These are phyloP conservation scores for Thraustochytrium striatum DNA, from an alignment of 352 stramenopile species.

Conservation along the genomic window DNA sequence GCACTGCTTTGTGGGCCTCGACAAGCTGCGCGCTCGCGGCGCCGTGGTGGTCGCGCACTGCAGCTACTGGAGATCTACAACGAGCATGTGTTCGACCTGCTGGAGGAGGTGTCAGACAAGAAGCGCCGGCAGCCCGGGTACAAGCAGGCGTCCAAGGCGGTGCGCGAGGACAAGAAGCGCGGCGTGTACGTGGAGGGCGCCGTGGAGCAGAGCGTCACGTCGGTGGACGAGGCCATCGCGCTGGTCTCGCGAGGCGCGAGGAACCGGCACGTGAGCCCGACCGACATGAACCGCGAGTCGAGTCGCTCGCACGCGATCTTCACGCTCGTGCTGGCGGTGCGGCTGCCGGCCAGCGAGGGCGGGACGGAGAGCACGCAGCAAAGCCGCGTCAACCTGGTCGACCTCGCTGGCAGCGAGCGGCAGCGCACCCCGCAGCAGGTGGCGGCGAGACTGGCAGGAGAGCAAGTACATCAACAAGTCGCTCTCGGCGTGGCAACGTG, in stretches of 20 bases:
- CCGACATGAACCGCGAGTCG: conserved; percentile 92
- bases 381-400: conserved; percentile 43
- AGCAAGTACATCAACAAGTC: too few relatives aligned
- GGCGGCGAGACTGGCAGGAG: too few relatives aligned
- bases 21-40: conserved; percentile 15
- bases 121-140: too few relatives aligned
- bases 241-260: conserved; percentile 39
- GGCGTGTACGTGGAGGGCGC: conserved; percentile 65
- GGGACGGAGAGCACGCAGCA: conserved; percentile 63
- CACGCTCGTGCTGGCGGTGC: conserved; percentile 81
- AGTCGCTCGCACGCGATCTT: conserved; percentile 95
- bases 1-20: conserved; percentile 50
- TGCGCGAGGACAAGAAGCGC: conserved; percentile 59
- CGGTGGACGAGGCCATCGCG: conserved; percentile 57
- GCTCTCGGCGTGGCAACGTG: too few relatives aligned
- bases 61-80: too few relatives aligned
- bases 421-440: too few relatives aligned
- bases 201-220: conserved; percentile 60
- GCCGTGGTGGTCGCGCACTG: conserved; percentile 51
- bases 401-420: conserved; percentile 51
- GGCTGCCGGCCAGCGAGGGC: not conserved
- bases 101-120: too few relatives aligned
- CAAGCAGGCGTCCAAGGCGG: too few relatives aligned
- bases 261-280: conserved; percentile 82
- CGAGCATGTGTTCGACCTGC: too few relatives aligned